phyloP scores from a whole-genome alignment of 2,329 filamentous ascomycete genomes.

The Xylariaceae sp. region DNA sequence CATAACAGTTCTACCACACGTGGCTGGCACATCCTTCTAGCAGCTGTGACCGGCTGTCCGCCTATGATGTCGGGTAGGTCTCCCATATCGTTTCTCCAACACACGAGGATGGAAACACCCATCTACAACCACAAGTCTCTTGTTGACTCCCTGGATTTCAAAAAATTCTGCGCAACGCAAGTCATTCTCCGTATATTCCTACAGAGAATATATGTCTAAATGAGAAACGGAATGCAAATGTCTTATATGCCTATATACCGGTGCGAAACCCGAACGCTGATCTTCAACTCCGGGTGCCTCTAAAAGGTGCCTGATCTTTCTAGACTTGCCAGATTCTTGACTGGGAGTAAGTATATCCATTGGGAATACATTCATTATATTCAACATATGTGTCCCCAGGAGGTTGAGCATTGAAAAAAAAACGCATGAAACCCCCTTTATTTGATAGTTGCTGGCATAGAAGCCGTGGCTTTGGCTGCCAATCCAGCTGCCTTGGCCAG shows the following conservation, averaged over 20 bases:
- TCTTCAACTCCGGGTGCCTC: no score
- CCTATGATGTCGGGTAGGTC: neutral
- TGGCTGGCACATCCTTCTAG: neutral
- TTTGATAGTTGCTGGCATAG: slow-evolving; percentile 38
- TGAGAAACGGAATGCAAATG: no score
- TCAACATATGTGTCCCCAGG: neutral
- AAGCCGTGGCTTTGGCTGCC: slow-evolving; percentile 53
- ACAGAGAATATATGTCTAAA: no score
- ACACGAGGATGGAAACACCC: no score
- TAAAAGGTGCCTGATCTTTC: neutral
- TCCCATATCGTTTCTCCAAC: neutral
- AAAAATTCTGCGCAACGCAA: no score
- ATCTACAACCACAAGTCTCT: no score
- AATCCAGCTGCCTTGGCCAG: slow-evolving; percentile 61
- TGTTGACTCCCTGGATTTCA: no score
- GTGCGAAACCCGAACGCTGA: no score
- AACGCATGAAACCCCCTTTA: slow-evolving; percentile 10
- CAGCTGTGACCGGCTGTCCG: slow-evolving; percentile 6
- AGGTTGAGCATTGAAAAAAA: neutral
- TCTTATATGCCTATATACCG: no score
- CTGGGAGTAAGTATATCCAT: neutral
- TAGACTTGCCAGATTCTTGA: neutral
- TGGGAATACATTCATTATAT: no score
- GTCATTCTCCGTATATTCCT: no score
- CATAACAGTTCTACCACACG: neutral